Evolutionary conservation across 208 protist species (phyloP), one percentile per base, ranked within the genome.

Genomic region (Trypanosoma boissoni): DNA sequence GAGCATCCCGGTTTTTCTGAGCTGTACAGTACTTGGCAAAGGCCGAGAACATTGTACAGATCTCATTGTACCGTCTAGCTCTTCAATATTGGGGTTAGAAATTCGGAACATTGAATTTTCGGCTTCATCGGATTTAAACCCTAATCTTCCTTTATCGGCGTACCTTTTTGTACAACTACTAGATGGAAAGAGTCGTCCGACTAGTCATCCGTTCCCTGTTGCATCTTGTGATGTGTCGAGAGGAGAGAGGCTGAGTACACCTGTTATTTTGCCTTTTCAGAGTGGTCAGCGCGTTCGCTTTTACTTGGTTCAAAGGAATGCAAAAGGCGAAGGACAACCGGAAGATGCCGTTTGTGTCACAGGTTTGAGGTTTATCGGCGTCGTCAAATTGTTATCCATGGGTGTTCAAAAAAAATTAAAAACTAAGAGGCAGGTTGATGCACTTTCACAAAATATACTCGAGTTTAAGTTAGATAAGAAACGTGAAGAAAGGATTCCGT

Each of bases 91-190:
- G 32, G 64, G 64, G 0, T 28, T 66, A 16, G 63, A 72, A 41
- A 43, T 76, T 45, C 69, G 49, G 18, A 58, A 59, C 42, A 21
- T 68, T 14, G 55, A 58, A 26, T 76, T 69, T 65, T 37, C 46
- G 18, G 37, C 62, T 32, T 48, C 44, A 44, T 31, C 42, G 32
- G 49, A 21, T 43, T 43, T n/a, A n/a, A 27, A 39, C 12, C 26
- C 32, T 58, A 34, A 51, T 12, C 34, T 6, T 16, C 6, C 6
- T 18, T 14, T 39, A 12, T 42, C 46, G 20, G 57, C 29, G 45
- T 52, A 57, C 28, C 42, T 75, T 4, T 78, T 74, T 31, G 58
- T 77, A 49, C 76, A 83, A 39, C 29, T 74, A 2, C 68, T 83
- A 34, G 72, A 83, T 49, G 62, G 56, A 1, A 5, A 78, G 32